Conservation (phyloP, 768 basidiomycete species). For the Myochromella boudieri region DNA sequence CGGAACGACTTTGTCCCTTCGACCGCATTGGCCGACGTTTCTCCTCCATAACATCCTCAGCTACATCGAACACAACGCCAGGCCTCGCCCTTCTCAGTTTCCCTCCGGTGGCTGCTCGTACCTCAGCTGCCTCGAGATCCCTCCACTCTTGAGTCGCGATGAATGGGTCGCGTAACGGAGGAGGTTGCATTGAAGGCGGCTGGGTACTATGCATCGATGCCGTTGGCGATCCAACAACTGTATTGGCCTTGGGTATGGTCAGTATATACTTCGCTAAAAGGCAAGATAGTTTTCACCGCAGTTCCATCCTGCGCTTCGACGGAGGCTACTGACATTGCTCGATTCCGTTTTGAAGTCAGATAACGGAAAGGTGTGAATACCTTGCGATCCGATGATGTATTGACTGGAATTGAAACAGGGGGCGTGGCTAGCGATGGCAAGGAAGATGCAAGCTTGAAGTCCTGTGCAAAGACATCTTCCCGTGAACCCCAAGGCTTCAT, state of each 20-base stretch:
- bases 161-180: slow-evolving; percentile 63
- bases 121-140: slow-evolving; percentile 57
- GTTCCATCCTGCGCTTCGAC: slow-evolving; percentile 80
- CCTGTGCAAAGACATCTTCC: not conserved
- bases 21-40: slow-evolving; percentile 21
- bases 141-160: slow-evolving; percentile 72
- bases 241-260: slow-evolving; percentile 51
- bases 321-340: slow-evolving; percentile 72
- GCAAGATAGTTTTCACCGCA: slow-evolving; percentile 50
- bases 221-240: slow-evolving; percentile 73
- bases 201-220: slow-evolving; percentile 58
- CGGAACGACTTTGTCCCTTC: slow-evolving; percentile 12
- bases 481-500: not conserved
- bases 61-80: slow-evolving; percentile 66
- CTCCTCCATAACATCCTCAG: slow-evolving; percentile 51
- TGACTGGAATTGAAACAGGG: slow-evolving; percentile 31
- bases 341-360: slow-evolving; percentile 54
- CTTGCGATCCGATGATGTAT: slow-evolving; percentile 32
- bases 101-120: slow-evolving; percentile 35
- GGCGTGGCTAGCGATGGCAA: slow-evolving; percentile 11
- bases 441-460: slow-evolving; percentile 8
- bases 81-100: slow-evolving; percentile 48
- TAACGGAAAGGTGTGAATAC: slow-evolving; percentile 67
- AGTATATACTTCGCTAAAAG: slow-evolving; percentile 8
- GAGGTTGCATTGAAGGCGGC: slow-evolving; percentile 48